Conservation (phyloP, 2,329 filamentous ascomycete species). For the Penicillium concentricum region DNA sequence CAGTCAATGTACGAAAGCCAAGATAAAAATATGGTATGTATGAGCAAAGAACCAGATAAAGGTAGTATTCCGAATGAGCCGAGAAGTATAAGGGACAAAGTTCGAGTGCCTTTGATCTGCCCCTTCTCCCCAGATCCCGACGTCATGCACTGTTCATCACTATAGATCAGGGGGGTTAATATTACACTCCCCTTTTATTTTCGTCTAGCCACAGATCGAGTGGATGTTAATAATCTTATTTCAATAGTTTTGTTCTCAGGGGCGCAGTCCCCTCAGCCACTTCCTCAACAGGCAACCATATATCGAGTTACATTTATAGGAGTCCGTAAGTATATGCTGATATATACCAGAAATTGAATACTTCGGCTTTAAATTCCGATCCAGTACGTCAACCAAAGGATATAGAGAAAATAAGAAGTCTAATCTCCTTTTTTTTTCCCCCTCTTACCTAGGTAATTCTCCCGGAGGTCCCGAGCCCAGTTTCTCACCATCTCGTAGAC, state of each 20-base stretch:
- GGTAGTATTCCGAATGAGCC: not conserved
- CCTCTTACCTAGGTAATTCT: slow-evolving; percentile 5
- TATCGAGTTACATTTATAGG: slow-evolving; percentile 1
- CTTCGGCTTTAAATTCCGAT: not conserved
- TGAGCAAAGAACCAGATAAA: not conserved
- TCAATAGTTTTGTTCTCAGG: not conserved
- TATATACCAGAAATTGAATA: not conserved
- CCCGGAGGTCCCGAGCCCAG: slow-evolving; percentile 14
- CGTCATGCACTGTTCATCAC: slow-evolving; percentile 22
- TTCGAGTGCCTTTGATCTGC: not conserved
- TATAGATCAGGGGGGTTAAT: slow-evolving; percentile 13
- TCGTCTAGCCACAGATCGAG: slow-evolving; percentile 16
- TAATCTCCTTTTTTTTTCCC: not conserved
- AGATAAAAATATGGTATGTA: not conserved
- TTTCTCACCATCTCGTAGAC: slow-evolving; percentile 28
- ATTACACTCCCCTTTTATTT: not conserved
- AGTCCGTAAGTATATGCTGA: no score
- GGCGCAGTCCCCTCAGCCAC: slow-evolving; percentile 4
- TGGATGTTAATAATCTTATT: slow-evolving; percentile 8
- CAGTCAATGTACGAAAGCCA: no score
- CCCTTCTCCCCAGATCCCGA: slow-evolving; percentile 6
- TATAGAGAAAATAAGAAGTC: not conserved
- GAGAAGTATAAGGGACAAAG: not conserved
- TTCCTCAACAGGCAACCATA: slow-evolving; percentile 17
- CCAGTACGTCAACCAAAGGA: slow-evolving; percentile 6